phyloP scores from a whole-genome alignment of 2,329 filamentous ascomycete genomes.

The Penicillium sp. region DNA sequence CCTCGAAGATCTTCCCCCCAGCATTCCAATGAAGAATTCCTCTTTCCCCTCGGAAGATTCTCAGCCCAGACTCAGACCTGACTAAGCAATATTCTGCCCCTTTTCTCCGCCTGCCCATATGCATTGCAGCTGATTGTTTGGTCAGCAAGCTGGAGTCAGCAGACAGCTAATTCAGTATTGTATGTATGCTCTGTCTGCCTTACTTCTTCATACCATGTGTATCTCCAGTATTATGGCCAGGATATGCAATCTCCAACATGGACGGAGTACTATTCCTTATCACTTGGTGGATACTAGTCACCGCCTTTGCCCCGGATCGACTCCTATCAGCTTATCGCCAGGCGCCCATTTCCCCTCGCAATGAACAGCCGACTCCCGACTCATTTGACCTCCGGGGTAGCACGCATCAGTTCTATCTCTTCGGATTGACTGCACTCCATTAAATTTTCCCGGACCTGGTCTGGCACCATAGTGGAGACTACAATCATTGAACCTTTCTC shows the following conservation, averaged over 20 bases:
- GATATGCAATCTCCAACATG: too few relatives aligned
- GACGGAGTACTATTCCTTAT: background rate
- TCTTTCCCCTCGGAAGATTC: background rate
- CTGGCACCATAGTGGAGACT: background rate
- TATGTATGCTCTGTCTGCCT: too few relatives aligned
- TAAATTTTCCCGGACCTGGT: background rate
- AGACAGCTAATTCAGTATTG: background rate
- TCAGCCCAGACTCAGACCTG: background rate
- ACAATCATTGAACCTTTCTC: background rate
- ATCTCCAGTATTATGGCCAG: too few relatives aligned
- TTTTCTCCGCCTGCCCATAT: background rate
- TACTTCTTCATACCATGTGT: too few relatives aligned
- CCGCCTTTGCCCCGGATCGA: slow-evolving; percentile 13
- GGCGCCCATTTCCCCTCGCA: background rate
- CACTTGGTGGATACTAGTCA: background rate
- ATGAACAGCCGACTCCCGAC: background rate
- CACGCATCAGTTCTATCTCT: background rate
- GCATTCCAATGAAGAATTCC: slow-evolving; percentile 9
- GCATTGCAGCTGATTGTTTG: background rate
- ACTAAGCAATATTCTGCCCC: slow-evolving; percentile 11
- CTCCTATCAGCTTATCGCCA: slow-evolving; percentile 10
- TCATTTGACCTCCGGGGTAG: background rate
- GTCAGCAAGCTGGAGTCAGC: too few relatives aligned
- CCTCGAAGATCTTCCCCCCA: background rate
- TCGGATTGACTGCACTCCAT: background rate